A percentile compares a stretch with the other conserved stretches of the same genome.
These are phyloP conservation scores for Platanthera zijinensis DNA, from an alignment of 106 monocot genomes.

Conservation along the genomic window DNA sequence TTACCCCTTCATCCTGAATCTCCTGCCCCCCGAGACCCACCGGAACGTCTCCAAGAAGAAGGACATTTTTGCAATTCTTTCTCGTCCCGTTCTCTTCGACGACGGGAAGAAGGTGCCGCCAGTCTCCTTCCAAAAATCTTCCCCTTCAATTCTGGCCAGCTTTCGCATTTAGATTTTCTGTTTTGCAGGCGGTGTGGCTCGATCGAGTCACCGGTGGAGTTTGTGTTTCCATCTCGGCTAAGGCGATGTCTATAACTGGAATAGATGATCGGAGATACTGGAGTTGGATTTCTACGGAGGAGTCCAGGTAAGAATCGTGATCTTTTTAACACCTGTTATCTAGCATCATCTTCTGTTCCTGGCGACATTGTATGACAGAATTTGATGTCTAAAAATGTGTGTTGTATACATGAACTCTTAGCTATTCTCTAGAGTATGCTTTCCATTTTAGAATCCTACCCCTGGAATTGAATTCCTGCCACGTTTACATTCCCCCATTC, in stretches of 20 bases:
- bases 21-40: constrained; percentile 17
- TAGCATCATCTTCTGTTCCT: not conserved
- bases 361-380: not conserved
- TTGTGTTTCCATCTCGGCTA: constrained; percentile 36
- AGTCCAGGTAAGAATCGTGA: constrained; percentile 22
- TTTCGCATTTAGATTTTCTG: not conserved
- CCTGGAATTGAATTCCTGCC: too few species aligned
- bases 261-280: constrained; percentile 46
- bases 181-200: constrained; percentile 25
- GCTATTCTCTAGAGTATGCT: not conserved
- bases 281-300: constrained; percentile 44
- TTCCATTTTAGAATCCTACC: not conserved
- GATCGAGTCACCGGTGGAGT: constrained; percentile 35
- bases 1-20: constrained; percentile 17
- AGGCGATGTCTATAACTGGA: constrained; percentile 41
- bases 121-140: not conserved
- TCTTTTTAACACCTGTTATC: not conserved
- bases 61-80: constrained; percentile 35
- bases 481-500: too few species aligned
- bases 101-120: constrained; percentile 25
- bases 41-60: constrained; percentile 29
- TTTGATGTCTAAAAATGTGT: not conserved
- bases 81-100: constrained; percentile 29
- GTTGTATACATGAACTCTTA: not conserved
- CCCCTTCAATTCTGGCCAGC: not conserved